These are phyloP conservation scores for Coemansia sp. DNA, from an alignment of 192 early-diverging fungal species.

Conservation along the genomic window DNA sequence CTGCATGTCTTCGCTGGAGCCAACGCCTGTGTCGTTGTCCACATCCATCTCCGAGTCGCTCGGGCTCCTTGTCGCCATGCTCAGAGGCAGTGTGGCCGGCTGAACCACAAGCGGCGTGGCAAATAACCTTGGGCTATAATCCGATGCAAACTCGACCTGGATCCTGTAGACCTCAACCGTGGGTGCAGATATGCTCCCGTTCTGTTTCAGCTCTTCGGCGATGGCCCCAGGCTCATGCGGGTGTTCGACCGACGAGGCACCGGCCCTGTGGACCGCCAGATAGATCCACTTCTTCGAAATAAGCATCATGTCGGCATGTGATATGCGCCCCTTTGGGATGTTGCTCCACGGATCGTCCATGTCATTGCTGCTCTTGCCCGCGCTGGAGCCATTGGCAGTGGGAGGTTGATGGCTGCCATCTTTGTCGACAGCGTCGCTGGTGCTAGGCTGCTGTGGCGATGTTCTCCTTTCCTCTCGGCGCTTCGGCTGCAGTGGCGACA, in stretches of 20 bases:
- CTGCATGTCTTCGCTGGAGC: constrained; percentile 7
- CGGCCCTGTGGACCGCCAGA: constrained; percentile 42
- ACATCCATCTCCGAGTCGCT: constrained; percentile 15
- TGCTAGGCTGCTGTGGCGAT: neutral
- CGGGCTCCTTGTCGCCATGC: constrained; percentile 4
- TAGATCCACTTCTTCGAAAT: constrained; percentile 56
- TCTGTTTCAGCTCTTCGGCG: constrained; percentile 24
- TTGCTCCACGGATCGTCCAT: constrained; percentile 45
- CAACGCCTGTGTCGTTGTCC: constrained; percentile 8
- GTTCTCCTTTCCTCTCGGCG: constrained; percentile 13
- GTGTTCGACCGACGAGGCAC: constrained; percentile 29
- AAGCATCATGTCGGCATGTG: constrained; percentile 55
- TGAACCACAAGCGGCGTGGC: constrained; percentile 49
- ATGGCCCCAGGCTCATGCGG: constrained; percentile 47
- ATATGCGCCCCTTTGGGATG: constrained; percentile 46
- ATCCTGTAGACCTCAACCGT: constrained; percentile 50
- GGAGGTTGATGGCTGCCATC: neutral
- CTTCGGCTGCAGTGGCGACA: constrained; percentile 35
- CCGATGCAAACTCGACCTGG: constrained; percentile 54
- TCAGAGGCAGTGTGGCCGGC: constrained; percentile 30
- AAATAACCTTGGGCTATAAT: constrained; percentile 54
- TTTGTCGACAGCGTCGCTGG: neutral
- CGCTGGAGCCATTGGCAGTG: neutral
- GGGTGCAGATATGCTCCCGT: constrained; percentile 35
- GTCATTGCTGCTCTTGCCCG: constrained; percentile 8